Evolutionary conservation across 805 yeast genomes (phyloP).

Genomic region (Scheffersomyces amazonensis): DNA sequence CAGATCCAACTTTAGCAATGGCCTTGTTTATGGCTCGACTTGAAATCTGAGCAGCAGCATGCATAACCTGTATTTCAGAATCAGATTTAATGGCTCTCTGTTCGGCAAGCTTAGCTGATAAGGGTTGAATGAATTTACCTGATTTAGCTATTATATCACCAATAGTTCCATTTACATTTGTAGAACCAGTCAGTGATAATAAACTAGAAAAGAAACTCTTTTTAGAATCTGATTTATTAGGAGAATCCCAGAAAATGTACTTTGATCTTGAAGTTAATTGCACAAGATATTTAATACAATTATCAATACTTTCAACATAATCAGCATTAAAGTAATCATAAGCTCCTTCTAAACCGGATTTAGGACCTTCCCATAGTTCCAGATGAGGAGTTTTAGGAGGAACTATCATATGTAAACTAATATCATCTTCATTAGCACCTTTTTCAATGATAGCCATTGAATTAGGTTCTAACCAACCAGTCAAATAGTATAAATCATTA

Average conservation of each 20-base stretch:
- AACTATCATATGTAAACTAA: slow-evolving; percentile 73
- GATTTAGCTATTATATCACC: slow-evolving; percentile 19
- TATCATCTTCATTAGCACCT: slow-evolving; percentile 43
- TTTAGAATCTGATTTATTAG: background rate
- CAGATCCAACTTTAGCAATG: slow-evolving; percentile 51
- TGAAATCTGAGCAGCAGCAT: slow-evolving; percentile 78
- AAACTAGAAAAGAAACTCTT: background rate
- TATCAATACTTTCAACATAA: slow-evolving; percentile 52
- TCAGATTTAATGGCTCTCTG: slow-evolving; percentile 72
- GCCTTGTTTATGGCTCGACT: slow-evolving; percentile 84
- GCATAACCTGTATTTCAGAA: slow-evolving; percentile 75
- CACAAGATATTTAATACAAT: slow-evolving; percentile 41
- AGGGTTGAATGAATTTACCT: slow-evolving; percentile 39
- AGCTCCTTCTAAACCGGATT: slow-evolving; percentile 85
- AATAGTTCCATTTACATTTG: slow-evolving; percentile 4
- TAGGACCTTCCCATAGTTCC: slow-evolving; percentile 94
- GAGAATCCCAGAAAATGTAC: slow-evolving; percentile 55
- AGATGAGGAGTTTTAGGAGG: slow-evolving; percentile 74
- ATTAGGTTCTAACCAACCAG: slow-evolving; percentile 93
- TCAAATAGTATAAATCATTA: slow-evolving; percentile 79
- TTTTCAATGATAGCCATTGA: slow-evolving; percentile 67
- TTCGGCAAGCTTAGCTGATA: slow-evolving; percentile 41
- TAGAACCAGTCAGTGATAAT: background rate
- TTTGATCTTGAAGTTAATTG: slow-evolving; percentile 48
- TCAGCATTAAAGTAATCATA: slow-evolving; percentile 86